Base-by-base conservation (phyloP, 495 filamentous ascomycete species). In the Xanthoparmelia taractica region DNA sequence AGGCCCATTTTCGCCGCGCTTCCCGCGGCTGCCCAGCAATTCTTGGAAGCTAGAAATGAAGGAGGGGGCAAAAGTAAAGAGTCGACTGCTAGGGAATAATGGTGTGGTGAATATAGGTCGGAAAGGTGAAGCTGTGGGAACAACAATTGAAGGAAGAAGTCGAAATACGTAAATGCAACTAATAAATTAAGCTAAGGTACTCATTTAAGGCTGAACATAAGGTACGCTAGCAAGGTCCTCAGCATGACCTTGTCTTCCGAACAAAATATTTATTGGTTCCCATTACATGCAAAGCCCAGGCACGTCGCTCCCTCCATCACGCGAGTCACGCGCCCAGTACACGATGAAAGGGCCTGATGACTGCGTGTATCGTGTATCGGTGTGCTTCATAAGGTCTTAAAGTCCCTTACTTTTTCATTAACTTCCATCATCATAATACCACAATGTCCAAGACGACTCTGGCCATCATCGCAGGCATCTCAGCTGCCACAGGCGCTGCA, bases 401-500 rank as follows among this genome's bases (percentile, higher is more conserved):
- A 27, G 37, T 33, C 43, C 29, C 20, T 54, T 12, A 25, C 8
- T 56, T 6, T 36, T 18, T 52, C 40, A 41, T 18, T 23, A 17
- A 4, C 10, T 57, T 20, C 17, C 7, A 29, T 47, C 8, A 34
- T 31, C 33, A 33, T n/a, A 20, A 43, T n/a, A 40, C 60, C 33
- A 68, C 59, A 63, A 91, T 92, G 90, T 92, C 91, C 33, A 96
- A 96, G 76, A 80, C 85, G 34, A 96, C 92, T 29, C 69, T 97
- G 64, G 92, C 91, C 50, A 81, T 94, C 50, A 88, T 96, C 67
- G 94, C 92, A 47, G 92, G 89, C 56, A 88, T 87, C 73, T 89
- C 90, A 71, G 94, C 94, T 54, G 91, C 89, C 72, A 87, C 91
- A 45, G 94, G 93, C 27, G 92, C 92, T 57, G 90, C 89, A 63